Evolutionary conservation across 2,329 filamentous ascomycete species (phyloP).

Genomic region (Fusarium paranaense): DNA sequence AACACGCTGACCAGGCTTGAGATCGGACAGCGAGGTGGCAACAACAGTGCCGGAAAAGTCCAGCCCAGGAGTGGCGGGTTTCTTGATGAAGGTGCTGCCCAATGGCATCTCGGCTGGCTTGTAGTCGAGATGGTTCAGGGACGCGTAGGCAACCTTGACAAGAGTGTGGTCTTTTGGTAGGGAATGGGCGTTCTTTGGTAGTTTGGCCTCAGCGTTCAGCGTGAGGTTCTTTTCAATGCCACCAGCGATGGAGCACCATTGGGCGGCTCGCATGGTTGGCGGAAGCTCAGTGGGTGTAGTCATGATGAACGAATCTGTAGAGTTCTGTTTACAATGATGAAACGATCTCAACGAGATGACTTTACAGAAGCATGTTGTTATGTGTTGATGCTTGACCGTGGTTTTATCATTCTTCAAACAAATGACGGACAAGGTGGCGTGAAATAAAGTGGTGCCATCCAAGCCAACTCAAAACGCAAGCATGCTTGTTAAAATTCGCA

Average conservation of each 20-base stretch:
- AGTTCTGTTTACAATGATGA: not conserved
- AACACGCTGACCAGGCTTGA: slow-evolving; percentile 12
- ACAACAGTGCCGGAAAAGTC: slow-evolving; percentile 36
- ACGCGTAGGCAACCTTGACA: slow-evolving; percentile 32
- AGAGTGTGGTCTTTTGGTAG: slow-evolving; percentile 17
- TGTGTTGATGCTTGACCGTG: no score
- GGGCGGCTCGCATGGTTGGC: slow-evolving; percentile 27
- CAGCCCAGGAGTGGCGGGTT: slow-evolving; percentile 25
- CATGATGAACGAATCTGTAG: slow-evolving; percentile 13
- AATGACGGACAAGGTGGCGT: not conserved
- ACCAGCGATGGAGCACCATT: slow-evolving; percentile 30
- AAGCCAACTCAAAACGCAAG: not conserved
- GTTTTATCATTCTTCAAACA: not conserved
- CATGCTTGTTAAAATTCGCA: not conserved
- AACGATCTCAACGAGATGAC: not conserved
- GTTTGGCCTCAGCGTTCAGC: not conserved
- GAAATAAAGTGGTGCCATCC: slow-evolving; percentile 14
- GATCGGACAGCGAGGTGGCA: not conserved
- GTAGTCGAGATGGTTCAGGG: slow-evolving; percentile 38
- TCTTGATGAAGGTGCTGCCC: slow-evolving; percentile 5
- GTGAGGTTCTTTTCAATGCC: slow-evolving; percentile 35
- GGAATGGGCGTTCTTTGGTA: slow-evolving; percentile 3
- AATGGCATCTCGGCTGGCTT: slow-evolving; percentile 34
- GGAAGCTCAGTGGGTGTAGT: slow-evolving; percentile 14
- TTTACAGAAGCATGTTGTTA: not conserved